Conservation (phyloP, 495 filamentous ascomycete species). For the Penicillium taxi region DNA sequence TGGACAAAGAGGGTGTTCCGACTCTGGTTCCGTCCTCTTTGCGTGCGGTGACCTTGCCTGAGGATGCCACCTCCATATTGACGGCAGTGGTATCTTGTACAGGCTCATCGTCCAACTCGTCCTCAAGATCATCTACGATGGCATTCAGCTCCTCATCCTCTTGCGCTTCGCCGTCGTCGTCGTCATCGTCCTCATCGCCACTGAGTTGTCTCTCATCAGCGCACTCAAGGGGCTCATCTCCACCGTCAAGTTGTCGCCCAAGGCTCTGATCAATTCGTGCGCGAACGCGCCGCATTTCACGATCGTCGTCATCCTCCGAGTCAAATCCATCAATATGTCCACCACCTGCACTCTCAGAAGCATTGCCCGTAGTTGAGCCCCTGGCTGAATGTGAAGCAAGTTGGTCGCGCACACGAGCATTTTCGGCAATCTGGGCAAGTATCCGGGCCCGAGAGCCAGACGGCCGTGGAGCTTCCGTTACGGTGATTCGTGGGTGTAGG, state of each 20-base stretch:
- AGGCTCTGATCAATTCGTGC: too few species aligned
- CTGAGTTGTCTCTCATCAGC: constrained; percentile 85
- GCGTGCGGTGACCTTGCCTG: constrained; percentile 88
- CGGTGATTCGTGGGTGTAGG: constrained; percentile 76
- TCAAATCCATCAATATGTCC: constrained; percentile 7
- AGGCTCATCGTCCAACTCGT: constrained; percentile 70
- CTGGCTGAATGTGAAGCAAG: constrained; percentile 25
- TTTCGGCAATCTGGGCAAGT: constrained; percentile 74
- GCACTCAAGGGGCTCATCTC: constrained; percentile 69
- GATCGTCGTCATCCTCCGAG: constrained; percentile 15
- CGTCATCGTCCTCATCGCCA: constrained; percentile 66
- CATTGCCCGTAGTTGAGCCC: constrained; percentile 18
- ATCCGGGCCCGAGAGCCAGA: constrained; percentile 58
- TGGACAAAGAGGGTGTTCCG: constrained; percentile 70
- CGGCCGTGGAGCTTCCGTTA: constrained; percentile 70
- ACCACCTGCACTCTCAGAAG: background rate
- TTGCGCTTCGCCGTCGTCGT: constrained; percentile 59
- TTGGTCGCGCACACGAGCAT: constrained; percentile 47
- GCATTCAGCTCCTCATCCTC: constrained; percentile 67
- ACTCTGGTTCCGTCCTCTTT: constrained; percentile 92
- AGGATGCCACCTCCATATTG: constrained; percentile 84
- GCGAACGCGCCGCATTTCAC: constrained; percentile 25
- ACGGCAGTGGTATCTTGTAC: constrained; percentile 77
- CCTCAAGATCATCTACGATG: constrained; percentile 84
- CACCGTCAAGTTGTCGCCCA: constrained; percentile 50